These are phyloP conservation scores for Volvox africanus DNA, from an alignment of 139 green algal species.

Conservation along the genomic window DNA sequence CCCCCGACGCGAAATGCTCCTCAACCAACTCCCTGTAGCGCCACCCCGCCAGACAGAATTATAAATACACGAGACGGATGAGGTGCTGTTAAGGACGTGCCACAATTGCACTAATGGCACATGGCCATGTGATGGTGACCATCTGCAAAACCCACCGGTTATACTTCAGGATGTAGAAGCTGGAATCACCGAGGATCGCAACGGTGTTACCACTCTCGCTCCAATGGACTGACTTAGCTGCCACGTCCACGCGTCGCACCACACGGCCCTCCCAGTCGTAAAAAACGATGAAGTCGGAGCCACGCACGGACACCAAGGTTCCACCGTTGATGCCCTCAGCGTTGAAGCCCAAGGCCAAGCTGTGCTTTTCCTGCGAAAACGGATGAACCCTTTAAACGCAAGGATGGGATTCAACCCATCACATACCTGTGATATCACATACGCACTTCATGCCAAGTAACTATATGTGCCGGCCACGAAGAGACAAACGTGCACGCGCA, in stretches of 20 bases:
- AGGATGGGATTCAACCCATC: too few species aligned
- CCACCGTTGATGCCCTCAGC: constrained; percentile 94
- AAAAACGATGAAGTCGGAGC: constrained; percentile 93
- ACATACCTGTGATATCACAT: too few species aligned
- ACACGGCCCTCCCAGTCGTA: constrained; percentile 95
- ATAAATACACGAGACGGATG: too few species aligned
- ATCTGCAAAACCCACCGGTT: constrained; percentile 57
- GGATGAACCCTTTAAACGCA: too few species aligned
- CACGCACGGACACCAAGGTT: constrained; percentile 83
- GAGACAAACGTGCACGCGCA: too few species aligned
- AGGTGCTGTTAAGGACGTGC: too few species aligned
- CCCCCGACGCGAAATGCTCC: constrained; percentile 68
- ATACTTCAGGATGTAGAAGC: constrained; percentile 93
- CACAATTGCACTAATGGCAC: not conserved
- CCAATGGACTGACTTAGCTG: constrained; percentile 88
- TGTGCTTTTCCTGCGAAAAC: constrained; percentile 71
- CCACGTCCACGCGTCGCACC: constrained; percentile 94
- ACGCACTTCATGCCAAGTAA: too few species aligned
- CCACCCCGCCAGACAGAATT: not conserved
- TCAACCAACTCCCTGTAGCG: constrained; percentile 69
- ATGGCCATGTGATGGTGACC: not conserved
- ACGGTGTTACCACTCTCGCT: constrained; percentile 90
- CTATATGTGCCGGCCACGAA: too few species aligned
- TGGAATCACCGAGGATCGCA: constrained; percentile 84
- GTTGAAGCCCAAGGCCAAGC: constrained; percentile 85